phyloP scores from a whole-genome alignment of 345 rosid genomes.

The Pseudoturritis turrita region DNA sequence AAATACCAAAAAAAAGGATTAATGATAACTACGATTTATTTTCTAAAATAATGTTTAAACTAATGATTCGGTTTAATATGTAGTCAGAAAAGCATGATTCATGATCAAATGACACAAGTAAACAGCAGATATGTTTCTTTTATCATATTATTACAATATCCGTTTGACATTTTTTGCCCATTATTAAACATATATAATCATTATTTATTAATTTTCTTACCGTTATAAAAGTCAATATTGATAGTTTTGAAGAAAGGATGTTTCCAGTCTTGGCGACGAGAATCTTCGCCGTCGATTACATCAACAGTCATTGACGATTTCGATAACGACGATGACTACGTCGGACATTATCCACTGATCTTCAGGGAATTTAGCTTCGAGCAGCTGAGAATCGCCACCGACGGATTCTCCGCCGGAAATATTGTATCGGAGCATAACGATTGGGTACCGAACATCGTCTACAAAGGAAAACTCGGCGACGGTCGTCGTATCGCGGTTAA shows the following conservation, averaged over 20 bases:
- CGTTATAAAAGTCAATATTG: background rate
- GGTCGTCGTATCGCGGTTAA: slow-evolving; percentile 63
- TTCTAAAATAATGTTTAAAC: background rate
- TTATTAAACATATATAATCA: background rate
- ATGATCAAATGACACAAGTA: slow-evolving; percentile 5
- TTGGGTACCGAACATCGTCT: slow-evolving; percentile 63
- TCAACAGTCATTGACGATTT: slow-evolving; percentile 3
- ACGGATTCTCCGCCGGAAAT: slow-evolving; percentile 50
- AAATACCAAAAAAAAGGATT: background rate
- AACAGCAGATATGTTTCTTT: background rate
- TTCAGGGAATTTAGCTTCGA: slow-evolving; percentile 55
- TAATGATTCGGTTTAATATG: background rate
- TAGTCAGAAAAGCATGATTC: background rate
- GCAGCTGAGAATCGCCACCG: slow-evolving; percentile 55
- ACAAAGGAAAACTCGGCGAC: slow-evolving; percentile 55
- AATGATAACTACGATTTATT: background rate
- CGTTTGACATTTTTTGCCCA: background rate
- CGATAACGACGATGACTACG: background rate
- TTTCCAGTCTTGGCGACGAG: slow-evolving; percentile 14
- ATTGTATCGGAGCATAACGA: slow-evolving; percentile 74
- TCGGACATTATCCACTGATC: slow-evolving; percentile 33
- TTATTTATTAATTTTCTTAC: background rate
- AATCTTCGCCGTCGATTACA: slow-evolving; percentile 13
- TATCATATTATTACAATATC: too few relatives aligned
- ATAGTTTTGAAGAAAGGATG: slow-evolving; percentile 6